Percentiles rank a stretch among this genome's conserved stretches.
These are phyloP conservation scores for Alternaria conjuncta DNA, from an alignment of 2,329 filamentous ascomycete genomes.

Conservation along the genomic window DNA sequence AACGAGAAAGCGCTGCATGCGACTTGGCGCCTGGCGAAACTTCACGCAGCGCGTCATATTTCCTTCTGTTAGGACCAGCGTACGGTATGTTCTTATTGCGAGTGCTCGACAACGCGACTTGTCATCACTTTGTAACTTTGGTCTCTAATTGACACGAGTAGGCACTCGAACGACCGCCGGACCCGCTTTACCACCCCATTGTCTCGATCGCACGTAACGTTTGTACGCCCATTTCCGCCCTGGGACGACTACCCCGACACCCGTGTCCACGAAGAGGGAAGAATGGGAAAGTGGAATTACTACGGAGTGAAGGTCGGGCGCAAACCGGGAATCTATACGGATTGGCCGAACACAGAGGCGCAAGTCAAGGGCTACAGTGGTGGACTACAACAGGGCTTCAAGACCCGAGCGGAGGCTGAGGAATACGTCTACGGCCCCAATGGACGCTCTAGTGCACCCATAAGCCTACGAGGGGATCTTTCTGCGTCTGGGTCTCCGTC, in stretches of 20 bases:
- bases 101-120: not conserved
- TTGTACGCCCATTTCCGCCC: constrained; percentile 2
- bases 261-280: not conserved
- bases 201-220: not conserved
- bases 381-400: constrained; percentile 61
- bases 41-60: constrained; percentile 1
- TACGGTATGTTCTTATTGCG: constrained; percentile 12
- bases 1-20: constrained; percentile 17
- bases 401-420: constrained; percentile 71
- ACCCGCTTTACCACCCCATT: not conserved
- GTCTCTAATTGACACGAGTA: not conserved
- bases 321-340: constrained; percentile 67
- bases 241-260: constrained; percentile 8
- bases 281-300: constrained; percentile 57
- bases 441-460: constrained; percentile 36
- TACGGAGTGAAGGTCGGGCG: constrained; percentile 67
- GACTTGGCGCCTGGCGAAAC: constrained; percentile 2
- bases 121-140: not conserved
- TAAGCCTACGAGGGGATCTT: constrained; percentile 36
- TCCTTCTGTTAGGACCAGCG: not conserved
- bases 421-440: constrained; percentile 65
- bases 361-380: constrained; percentile 77
- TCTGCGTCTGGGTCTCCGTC: constrained; percentile 38
- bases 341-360: constrained; percentile 72
- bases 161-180: not conserved